Evolutionary conservation across 257 asterid species (phyloP).

Genomic region (Jasminum sambac): DNA sequence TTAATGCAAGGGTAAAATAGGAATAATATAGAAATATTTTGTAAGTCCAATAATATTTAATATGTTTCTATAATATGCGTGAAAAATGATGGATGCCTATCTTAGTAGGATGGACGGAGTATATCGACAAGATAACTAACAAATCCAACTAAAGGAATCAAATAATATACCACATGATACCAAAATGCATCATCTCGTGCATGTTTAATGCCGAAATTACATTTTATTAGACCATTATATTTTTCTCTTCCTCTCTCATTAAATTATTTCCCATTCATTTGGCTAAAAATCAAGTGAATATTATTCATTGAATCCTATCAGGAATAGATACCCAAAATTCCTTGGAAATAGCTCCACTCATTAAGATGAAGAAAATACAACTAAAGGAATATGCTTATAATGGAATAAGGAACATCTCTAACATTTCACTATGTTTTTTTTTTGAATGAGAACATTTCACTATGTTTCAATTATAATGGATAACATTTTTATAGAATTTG

Average conservation of each 20-base stretch:
- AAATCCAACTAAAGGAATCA: slow-evolving; percentile 11
- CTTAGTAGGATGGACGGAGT: too few relatives aligned
- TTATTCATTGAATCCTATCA: slow-evolving; percentile 10
- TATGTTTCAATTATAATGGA: slow-evolving; percentile 16
- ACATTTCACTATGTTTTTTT: slow-evolving; percentile 1
- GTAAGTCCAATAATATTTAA: too few relatives aligned
- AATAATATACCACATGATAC: not conserved
- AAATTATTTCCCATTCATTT: not conserved
- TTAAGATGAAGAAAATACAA: not conserved
- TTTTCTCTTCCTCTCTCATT: not conserved
- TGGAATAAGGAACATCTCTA: slow-evolving; percentile 17
- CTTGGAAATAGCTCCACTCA: slow-evolving; percentile 10
- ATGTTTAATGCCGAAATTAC: not conserved
- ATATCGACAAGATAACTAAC: not conserved
- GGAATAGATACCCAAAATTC: slow-evolving; percentile 22
- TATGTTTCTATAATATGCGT: too few relatives aligned
- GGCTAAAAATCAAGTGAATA: slow-evolving; percentile 1
- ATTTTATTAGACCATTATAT: slow-evolving; percentile 13
- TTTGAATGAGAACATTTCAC: not conserved
- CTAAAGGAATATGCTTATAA: slow-evolving; percentile 25
- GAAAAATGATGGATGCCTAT: too few relatives aligned
- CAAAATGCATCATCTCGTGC: not conserved
- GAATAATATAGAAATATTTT: too few relatives aligned
- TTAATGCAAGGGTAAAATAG: too few relatives aligned
- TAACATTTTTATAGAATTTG: not conserved